These are phyloP conservation scores for Starmera quercuum DNA, from an alignment of 805 yeast species.

Conservation along the genomic window DNA sequence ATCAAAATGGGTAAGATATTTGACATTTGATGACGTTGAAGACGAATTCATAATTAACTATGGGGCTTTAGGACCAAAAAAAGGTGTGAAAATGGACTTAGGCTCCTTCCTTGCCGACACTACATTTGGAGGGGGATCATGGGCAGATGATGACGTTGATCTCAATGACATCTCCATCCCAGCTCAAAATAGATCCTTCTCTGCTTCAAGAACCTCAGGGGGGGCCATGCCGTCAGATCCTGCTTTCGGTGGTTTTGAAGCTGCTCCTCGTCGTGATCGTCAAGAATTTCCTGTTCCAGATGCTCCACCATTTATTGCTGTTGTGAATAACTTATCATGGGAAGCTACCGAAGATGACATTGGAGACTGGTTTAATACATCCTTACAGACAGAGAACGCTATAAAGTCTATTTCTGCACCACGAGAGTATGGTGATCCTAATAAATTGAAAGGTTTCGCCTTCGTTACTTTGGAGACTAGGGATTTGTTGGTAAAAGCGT, in stretches of 20 bases:
- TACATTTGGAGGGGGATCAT: slow-evolving; percentile 61
- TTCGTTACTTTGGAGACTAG: slow-evolving; percentile 76
- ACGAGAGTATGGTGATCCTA: slow-evolving; percentile 35
- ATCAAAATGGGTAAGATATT: no score
- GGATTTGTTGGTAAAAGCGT: slow-evolving; percentile 68
- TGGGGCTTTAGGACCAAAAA: no score
- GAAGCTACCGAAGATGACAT: slow-evolving; percentile 63
- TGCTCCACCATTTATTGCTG: slow-evolving; percentile 87
- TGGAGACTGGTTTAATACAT: slow-evolving; percentile 51
- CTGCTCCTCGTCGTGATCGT: slow-evolving; percentile 39
- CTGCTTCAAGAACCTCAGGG: slow-evolving; percentile 19
- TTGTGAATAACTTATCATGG: slow-evolving; percentile 80
- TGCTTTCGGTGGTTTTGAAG: slow-evolving; percentile 27
- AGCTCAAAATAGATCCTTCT: slow-evolving; percentile 23
- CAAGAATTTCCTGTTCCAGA: slow-evolving; percentile 83
- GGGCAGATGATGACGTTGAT: slow-evolving; percentile 86
- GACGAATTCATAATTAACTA: no score
- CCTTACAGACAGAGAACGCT: slow-evolving; percentile 41
- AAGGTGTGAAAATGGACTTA: slow-evolving; percentile 74
- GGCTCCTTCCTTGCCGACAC: slow-evolving; percentile 78
- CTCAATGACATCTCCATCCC: slow-evolving; percentile 54
- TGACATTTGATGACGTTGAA: no score
- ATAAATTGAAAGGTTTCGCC: slow-evolving; percentile 77
- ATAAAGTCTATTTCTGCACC: slow-evolving; percentile 68
- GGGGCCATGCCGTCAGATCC: slow-evolving; percentile 30